Percentiles rank a stretch among this genome's conserved stretches.
Evolutionary conservation across 345 rosid genomes (phyloP).

Genomic region (Crucihimalaya himalaica): DNA sequence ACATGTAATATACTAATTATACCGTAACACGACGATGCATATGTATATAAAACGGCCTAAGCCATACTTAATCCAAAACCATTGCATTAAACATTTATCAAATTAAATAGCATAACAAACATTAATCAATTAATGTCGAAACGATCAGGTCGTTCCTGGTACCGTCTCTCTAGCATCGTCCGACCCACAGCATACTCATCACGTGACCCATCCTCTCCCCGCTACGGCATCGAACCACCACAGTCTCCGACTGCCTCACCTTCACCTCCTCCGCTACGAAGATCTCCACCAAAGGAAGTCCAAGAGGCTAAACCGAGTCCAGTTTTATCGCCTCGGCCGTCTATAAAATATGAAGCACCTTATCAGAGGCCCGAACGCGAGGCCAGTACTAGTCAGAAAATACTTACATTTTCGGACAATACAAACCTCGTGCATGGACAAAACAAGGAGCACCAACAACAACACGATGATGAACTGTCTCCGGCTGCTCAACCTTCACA

Average conservation of each 20-base stretch:
- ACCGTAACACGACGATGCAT: neutral
- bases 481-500: conserved; percentile 4
- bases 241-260: conserved; percentile 8
- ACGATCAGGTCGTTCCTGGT: conserved; percentile 34
- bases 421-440: conserved; percentile 2
- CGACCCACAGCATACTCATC: conserved; percentile 21
- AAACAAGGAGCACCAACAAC: conserved; percentile 20
- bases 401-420: conserved; percentile 42
- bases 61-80: neutral
- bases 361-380: conserved; percentile 14
- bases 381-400: conserved; percentile 34
- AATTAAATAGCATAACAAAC: conserved; percentile 1
- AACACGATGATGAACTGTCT: neutral
- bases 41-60: neutral
- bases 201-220: conserved; percentile 27
- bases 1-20: neutral
- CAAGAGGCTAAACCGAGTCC: conserved; percentile 18
- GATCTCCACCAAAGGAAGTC: neutral
- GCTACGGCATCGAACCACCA: conserved; percentile 2
- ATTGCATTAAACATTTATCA: neutral
- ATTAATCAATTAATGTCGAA: conserved; percentile 26
- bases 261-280: neutral
- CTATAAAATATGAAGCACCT: conserved; percentile 9
- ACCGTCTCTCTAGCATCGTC: conserved; percentile 28
- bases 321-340: neutral